Base-by-base conservation (phyloP, 441 rosid species). In the Hura crepitans region DNA sequence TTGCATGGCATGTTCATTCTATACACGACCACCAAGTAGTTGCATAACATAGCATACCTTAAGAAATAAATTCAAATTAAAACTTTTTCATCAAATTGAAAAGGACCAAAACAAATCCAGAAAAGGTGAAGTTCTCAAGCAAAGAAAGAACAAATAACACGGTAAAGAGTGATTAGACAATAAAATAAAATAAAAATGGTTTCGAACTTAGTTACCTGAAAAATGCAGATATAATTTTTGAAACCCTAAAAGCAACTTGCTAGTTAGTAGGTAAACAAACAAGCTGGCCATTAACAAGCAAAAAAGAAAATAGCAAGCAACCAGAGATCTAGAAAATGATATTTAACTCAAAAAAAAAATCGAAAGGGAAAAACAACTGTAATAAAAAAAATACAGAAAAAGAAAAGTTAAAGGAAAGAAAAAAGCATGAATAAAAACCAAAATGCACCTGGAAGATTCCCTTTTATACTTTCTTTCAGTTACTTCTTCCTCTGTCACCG, bases 261-360 rank as follows among this genome's bases (percentile, higher is more conserved):
- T 37, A 49, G 57, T 39, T 49, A n/a, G 22, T 30, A 18, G 42
- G 53, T 53, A 55, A 68, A 14, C 49, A 50, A 51, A 35, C 3
- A 30, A 39, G 39, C 31, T 35, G 18, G 62, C 39, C 23, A 68
- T 23, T 27, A 28, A 68, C 63, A 4, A 27, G 13, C 18, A 58
- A 68, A 68, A 39, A 49, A 35, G 55, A 46, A 65, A 65, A 65
- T 17, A 50, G 28, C 0, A 47, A 65, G 37, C 22, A 37, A 22
- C 71, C 39, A 67, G 51, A 68, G 63, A 68, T 53, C 70, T 51
- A 51, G 35, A 49, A 64, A 64, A 64, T 37, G 15, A 25, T 61
- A 10, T 37, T 39, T 39, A 62, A 62, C 66, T 23, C 47, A 3
- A 42, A 62, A 11, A 62, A 39, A 13, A 46, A 13, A 49, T 49